These are phyloP conservation scores for Stachybotrys elegans DNA, from an alignment of 2,329 filamentous ascomycete genomes.

Conservation along the genomic window DNA sequence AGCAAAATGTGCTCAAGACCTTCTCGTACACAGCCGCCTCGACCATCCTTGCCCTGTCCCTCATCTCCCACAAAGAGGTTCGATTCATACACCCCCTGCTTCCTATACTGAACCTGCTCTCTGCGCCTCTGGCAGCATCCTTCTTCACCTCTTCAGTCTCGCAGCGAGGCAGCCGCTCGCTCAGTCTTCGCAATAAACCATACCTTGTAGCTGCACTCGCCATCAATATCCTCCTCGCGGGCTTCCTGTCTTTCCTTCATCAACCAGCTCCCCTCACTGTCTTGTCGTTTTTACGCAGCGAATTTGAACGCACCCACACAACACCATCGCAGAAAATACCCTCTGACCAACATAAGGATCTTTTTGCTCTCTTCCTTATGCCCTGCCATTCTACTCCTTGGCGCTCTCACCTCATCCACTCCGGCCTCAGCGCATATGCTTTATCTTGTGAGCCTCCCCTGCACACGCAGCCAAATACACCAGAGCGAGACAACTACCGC, in stretches of 20 bases:
- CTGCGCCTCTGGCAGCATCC: conserved; percentile 58
- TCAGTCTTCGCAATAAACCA: conserved; percentile 43
- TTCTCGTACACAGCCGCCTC: conserved; percentile 55
- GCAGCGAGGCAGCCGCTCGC: conserved; percentile 18
- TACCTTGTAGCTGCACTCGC: conserved; percentile 55
- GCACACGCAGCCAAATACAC: conserved; percentile 51
- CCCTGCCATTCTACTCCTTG: conserved; percentile 96
- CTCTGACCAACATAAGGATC: conserved; percentile 30
- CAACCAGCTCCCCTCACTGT: conserved; percentile 75
- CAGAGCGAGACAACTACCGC: conserved; percentile 63
- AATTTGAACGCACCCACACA: conserved; percentile 59
- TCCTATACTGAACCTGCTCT: conserved; percentile 77
- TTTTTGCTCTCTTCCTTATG: conserved; percentile 78
- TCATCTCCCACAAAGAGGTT: conserved; percentile 92
- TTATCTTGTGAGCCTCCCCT: conserved; percentile 88
- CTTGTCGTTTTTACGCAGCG: conserved; percentile 66
- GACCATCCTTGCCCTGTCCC: conserved; percentile 60
- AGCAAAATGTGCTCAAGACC: conserved; percentile 28
- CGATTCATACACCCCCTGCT: conserved; percentile 94
- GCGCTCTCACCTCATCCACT: conserved; percentile 80
- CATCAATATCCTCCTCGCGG: conserved; percentile 65
- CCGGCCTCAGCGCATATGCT: conserved; percentile 72
- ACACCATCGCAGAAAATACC: conserved; percentile 15
- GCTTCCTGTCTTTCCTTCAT: conserved; percentile 72
- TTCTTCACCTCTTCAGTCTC: conserved; percentile 52